Conservation (phyloP, 75 land plant genomes). For the Ceratopteris richardii region DNA sequence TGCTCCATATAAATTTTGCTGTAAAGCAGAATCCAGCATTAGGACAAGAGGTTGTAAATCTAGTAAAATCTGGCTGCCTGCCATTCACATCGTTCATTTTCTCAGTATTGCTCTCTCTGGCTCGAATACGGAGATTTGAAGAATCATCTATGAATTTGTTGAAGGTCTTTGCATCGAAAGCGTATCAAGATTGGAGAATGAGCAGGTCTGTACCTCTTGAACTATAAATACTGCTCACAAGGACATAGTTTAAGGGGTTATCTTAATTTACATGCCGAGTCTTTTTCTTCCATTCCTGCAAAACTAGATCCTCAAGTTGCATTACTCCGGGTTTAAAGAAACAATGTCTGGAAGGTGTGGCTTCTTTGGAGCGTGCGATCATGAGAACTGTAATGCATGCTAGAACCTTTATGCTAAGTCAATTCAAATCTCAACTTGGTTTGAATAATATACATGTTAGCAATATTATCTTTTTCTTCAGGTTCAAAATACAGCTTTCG, state of each 20-base stretch:
- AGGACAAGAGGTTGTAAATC: constrained; percentile 55
- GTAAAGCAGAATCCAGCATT: constrained; percentile 93
- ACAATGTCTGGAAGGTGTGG: constrained; percentile 38
- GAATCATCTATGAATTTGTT: constrained; percentile 48
- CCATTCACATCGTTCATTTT: constrained; percentile 50
- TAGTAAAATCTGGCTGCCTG: constrained; percentile 30
- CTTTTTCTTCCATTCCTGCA: too few relatives aligned
- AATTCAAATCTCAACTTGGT: background rate
- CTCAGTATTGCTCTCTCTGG: constrained; percentile 59
- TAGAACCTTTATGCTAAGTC: too few relatives aligned
- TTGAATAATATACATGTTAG: background rate
- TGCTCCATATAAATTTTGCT: constrained; percentile 87
- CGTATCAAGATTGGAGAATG: constrained; percentile 43
- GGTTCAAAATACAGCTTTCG: constrained; percentile 66
- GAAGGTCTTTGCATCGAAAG: constrained; percentile 33
- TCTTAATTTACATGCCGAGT: background rate
- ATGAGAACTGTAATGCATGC: constrained; percentile 61
- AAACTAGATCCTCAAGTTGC: constrained; percentile 44
- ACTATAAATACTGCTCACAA: background rate
- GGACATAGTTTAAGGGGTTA: background rate
- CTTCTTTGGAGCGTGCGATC: constrained; percentile 44
- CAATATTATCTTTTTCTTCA: constrained; percentile 9
- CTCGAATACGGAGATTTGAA: constrained; percentile 69
- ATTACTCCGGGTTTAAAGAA: constrained; percentile 42
- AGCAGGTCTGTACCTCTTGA: constrained; percentile 42